Percentiles rank a stretch among this genome's conserved stretches.
Evolutionary conservation across 441 rosid species (phyloP).

Genomic region (Populus hybrid): DNA sequence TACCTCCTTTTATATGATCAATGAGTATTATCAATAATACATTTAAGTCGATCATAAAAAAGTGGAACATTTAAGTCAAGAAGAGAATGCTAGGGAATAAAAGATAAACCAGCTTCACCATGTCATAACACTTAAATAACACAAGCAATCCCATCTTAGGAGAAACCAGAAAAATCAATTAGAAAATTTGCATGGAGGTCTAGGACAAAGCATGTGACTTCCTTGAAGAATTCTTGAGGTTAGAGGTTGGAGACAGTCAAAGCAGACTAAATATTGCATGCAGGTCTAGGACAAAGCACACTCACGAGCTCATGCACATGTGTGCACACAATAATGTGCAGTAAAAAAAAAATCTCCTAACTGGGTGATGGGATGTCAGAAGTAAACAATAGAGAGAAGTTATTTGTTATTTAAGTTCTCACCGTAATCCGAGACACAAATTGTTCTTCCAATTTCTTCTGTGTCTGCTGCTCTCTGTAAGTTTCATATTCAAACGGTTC

Average conservation of each 20-base stretch:
- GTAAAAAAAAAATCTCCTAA: background rate
- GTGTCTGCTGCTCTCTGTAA: constrained; percentile 61
- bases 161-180: background rate
- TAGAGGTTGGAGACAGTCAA: background rate
- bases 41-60: background rate
- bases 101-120: background rate
- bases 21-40: background rate
- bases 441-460: constrained; percentile 53
- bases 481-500: constrained; percentile 66
- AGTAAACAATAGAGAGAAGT: background rate
- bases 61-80: too few relatives aligned
- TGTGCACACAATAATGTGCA: background rate
- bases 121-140: background rate
- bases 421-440: constrained; percentile 70
- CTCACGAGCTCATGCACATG: background rate
- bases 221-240: background rate
- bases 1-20: background rate
- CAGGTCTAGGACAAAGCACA: background rate
- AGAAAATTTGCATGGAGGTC: background rate
- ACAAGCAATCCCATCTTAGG: background rate
- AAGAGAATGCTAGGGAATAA: background rate
- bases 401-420: constrained; percentile 13
- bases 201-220: background rate
- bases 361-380: background rate
- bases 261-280: background rate